Evolutionary conservation across 768 basidiomycete species (phyloP), one percentile per base, ranked within the genome.

Genomic region (Amanita brunnescens): DNA sequence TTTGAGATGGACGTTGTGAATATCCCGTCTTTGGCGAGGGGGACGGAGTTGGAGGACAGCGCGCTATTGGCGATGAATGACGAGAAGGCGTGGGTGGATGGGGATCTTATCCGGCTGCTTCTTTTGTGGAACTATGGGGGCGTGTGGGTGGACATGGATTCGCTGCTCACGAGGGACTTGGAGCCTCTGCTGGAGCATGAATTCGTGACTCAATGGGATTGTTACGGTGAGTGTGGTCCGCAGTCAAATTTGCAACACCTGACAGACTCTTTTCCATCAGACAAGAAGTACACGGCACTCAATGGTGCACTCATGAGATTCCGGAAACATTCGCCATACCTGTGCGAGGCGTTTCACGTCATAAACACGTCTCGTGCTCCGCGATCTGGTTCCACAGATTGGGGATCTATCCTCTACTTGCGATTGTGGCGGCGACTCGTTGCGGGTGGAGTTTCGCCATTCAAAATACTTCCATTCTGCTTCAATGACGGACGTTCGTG

Each of bases 181-280:
- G 73, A 83, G 2, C 92, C 94, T 7, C 71, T 97, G 50, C 75
- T 88, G 5, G 94, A 96, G 64, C 87, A 91, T 60, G 95, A 99
- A 66, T 99, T 94, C 62, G 91, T 97, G 8, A 95, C 91, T 1
- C 93, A 99, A 61, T 99, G 95, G 95, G 95, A 99, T 62, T 97
- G 95, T 64, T 97, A 97, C 60, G 90, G 94, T 92, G 63, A 38
- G 81, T 61, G 13, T 30, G 38, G 18, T 26, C n/a, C n/a, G n/a
- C n/a, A n/a, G n/a, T n/a, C n/a, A n/a, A n/a, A n/a, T n/a, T n/a
- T n/a, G n/a, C n/a, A n/a, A n/a, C n/a, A n/a, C n/a, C n/a, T n/a
- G n/a, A n/a, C n/a, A n/a, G 33, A 34, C 54, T 24, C 6, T 9
- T 30, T 23, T 14, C 37, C 5, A 32, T 26, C 20, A 74, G 71